Evolutionary conservation across 495 filamentous ascomycete species (phyloP), one percentile per base, ranked within the genome.

Genomic region (Aspergillus panamensis): DNA sequence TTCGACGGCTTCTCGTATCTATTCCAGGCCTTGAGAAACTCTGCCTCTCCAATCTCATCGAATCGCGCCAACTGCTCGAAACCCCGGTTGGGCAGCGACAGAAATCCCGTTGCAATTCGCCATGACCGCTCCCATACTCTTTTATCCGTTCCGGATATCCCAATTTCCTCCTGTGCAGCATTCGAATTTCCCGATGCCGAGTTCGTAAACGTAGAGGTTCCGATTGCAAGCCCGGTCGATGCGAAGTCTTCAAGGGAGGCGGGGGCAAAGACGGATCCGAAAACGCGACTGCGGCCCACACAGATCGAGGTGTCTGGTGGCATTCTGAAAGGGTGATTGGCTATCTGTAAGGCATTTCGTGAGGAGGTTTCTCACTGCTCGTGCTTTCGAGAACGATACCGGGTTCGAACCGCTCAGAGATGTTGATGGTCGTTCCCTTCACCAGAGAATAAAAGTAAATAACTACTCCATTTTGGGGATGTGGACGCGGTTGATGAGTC

Each of bases 41-140:
- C 64, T 33, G 48, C 66, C 25, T 70, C 72, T 42, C 66, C 69
- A 3, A 64, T 56, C 6, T 66, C 58, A 21, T 64, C 51, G 44
- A 57, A 62, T 17, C 60, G 54, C 29, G 62, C 65, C 20, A 73
- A 53, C 6, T 58, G 50, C 14, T 62, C 63, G 8, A 76, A 71
- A 3, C 68, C 69, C 6, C 44, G 53, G 33, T 76, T 69, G 10
- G 85, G 83, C 3, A 91, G 69, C 6, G 75, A 69, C 14, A 92
- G 79, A 47, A 81, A 83, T 37, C 76, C 72, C 10, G 86, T 90
- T 45, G 86, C 87, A 2, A 77, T 70, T 65, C 83, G 81, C 87
- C 89, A 91, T 37, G 87, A 83, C 52, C 82, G 78, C 60, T 88
- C 82, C 80, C 84, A 90, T 53, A 70, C 70, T 52, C 77, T 73